Evolutionary conservation across 2,329 filamentous ascomycete species (phyloP).

Genomic region (Dissoconium aciculare): DNA sequence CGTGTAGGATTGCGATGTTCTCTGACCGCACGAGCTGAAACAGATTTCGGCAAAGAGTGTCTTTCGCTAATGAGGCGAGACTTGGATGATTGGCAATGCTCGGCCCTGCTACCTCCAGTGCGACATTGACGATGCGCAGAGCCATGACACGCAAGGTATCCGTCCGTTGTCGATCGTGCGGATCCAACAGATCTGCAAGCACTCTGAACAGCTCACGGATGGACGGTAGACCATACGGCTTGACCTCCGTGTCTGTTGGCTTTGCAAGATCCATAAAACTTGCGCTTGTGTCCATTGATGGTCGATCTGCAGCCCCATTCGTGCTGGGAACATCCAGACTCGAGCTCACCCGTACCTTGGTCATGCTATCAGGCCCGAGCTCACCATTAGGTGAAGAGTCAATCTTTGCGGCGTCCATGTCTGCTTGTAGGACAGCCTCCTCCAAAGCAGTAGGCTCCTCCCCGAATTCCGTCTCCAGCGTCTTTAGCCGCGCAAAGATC

Average conservation of each 20-base stretch:
- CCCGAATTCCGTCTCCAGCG: conserved; percentile 58
- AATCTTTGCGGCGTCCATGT: conserved; percentile 69
- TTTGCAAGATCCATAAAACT: conserved; percentile 31
- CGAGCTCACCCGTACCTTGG: conserved; percentile 39
- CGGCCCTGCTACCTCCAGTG: conserved; percentile 86
- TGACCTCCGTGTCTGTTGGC: conserved; percentile 40
- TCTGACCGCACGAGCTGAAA: conserved; percentile 95
- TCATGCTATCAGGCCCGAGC: conserved; percentile 29
- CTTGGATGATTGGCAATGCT: conserved; percentile 88
- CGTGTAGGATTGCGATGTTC: conserved; percentile 86
- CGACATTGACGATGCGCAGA: conserved; percentile 89
- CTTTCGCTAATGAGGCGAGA: conserved; percentile 73
- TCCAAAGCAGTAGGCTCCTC: conserved; percentile 52
- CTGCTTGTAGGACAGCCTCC: conserved; percentile 45
- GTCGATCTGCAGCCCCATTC: conserved; percentile 24
- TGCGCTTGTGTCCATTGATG: conserved; percentile 24
- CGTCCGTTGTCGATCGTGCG: conserved; percentile 80
- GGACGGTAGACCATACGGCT: conserved; percentile 83
- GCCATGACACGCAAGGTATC: conserved; percentile 97
- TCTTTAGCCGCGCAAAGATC: conserved; percentile 85
- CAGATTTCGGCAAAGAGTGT: conserved; percentile 81
- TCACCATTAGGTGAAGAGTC: conserved; percentile 42
- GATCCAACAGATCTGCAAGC: conserved; percentile 82
- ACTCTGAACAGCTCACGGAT: conserved; percentile 91
- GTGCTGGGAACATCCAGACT: conserved; percentile 37